A percentile compares a stretch with the other conserved stretches of the same genome.
Conservation (phyloP, 2,329 filamentous ascomycete genomes). For the Pseudophaeomoniella oleicola region DNA sequence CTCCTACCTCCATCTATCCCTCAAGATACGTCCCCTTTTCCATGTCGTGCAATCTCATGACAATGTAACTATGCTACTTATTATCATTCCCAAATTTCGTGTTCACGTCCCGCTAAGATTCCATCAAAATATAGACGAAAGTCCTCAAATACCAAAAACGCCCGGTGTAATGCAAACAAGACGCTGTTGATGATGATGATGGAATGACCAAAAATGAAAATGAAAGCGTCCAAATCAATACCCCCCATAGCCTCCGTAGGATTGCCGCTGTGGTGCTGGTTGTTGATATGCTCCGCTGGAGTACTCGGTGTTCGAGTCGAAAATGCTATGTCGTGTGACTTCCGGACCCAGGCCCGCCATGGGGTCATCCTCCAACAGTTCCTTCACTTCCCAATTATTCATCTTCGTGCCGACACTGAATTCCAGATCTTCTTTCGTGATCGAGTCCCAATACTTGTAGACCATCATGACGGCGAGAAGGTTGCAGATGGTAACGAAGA, state of each 20-base stretch:
- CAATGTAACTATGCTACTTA: no score
- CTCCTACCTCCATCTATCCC: no score
- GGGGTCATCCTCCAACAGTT: slow-evolving; percentile 42
- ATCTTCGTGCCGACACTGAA: slow-evolving; percentile 91
- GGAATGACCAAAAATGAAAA: slow-evolving; percentile 19
- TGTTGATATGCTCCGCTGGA: not conserved
- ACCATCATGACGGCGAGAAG: slow-evolving; percentile 97
- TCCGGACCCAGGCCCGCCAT: slow-evolving; percentile 1
- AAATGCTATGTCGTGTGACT: not conserved
- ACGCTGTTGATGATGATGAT: no score
- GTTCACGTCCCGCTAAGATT: no score
- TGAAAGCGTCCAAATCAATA: slow-evolving; percentile 14
- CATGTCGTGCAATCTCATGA: no score
- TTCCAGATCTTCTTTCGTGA: slow-evolving; percentile 94
- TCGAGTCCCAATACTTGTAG: slow-evolving; percentile 99
- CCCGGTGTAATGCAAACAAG: slow-evolving; percentile 3
- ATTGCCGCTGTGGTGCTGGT: not conserved
- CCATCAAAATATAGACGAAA: no score
- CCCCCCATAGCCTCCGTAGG: not conserved
- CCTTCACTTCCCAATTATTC: slow-evolving; percentile 98
- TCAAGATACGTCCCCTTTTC: no score
- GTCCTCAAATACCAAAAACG: slow-evolving; percentile 2
- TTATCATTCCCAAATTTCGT: no score
- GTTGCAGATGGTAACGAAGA: slow-evolving; percentile 90
- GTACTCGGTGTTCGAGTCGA: slow-evolving; percentile 1